Base-by-base conservation (phyloP, 2,329 filamentous ascomycete species). In the Drechslerella dactyloides region DNA sequence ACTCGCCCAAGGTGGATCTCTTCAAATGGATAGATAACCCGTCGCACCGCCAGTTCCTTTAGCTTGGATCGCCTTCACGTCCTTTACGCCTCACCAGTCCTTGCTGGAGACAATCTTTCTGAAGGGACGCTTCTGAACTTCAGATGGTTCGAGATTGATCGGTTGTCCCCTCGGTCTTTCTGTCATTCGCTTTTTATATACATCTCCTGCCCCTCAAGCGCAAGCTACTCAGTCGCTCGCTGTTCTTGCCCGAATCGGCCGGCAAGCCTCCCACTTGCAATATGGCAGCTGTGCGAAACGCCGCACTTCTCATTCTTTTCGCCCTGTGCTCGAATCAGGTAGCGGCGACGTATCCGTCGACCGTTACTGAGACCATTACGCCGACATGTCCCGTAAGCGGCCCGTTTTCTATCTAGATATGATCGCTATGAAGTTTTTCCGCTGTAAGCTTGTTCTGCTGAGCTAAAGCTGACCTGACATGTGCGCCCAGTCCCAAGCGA, bases 61-160 rank as follows among this genome's bases (percentile, higher is more conserved):
- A 61, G 60, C 50, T 54, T 56, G 55, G 48, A 50, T 33, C 59
- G 55, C 46, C 60, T 72, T 55, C 44, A 50, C 42, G 19, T 64
- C 46, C 37, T 50, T 51, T 65, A 72, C 60, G 68, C 68, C 68
- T 72, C 68, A 72, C 68, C 68, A 72, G 68, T 61, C 60, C 61
- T 64, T 55, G 62, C 58, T 63, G 66, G 66, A 70, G 66, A 70
- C 66, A 64, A 70, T 64, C 66, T 53, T 53, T 61, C 68, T 65
- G 68, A 65, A 60, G 68, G 60, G 60, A 72, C 68, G 60, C 33
- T 72, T 57, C 61, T 65, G 68, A 72, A 72, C 68, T 72, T 72
- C 68, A 72, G 68, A 65, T 65, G 68, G 44, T 72, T 56, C 60
- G 60, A 72, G 57, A 59, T 72, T 40, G 61, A 65, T 40, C 27